Percentiles rank a stretch among this genome's conserved stretches.
Conservation (phyloP, 1,139 yeast species). For the Saccharomyces pastorianus region DNA sequence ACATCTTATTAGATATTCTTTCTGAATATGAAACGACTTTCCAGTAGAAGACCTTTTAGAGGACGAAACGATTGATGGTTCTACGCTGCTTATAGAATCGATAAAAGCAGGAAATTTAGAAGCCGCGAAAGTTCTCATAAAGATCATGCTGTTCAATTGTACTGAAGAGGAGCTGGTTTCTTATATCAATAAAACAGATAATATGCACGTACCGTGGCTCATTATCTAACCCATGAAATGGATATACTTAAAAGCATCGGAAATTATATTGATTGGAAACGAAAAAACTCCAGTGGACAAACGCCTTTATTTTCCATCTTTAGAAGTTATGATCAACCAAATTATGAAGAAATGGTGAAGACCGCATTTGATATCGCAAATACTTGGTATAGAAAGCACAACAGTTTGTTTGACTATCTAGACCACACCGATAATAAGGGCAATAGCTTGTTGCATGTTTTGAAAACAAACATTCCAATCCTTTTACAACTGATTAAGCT, state of each 20-base stretch:
- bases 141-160: conserved; percentile 40
- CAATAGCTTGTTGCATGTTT: conserved; percentile 67
- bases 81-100: conserved; percentile 54
- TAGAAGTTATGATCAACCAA: conserved; percentile 71
- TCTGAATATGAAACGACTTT: conserved; percentile 42
- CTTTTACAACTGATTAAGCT: conserved; percentile 37
- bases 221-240: conserved; percentile 58
- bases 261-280: conserved; percentile 55
- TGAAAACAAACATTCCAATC: conserved; percentile 41
- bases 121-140: conserved; percentile 43
- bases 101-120: conserved; percentile 47
- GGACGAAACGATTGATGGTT: conserved; percentile 49
- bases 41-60: conserved; percentile 59
- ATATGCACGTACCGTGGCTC: conserved; percentile 55
- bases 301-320: conserved; percentile 75
- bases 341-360: conserved; percentile 46
- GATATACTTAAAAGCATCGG: conserved; percentile 51
- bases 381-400: conserved; percentile 34
- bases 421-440: conserved; percentile 69
- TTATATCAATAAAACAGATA: conserved; percentile 49
- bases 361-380: conserved; percentile 42
- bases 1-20: conserved; percentile 39
- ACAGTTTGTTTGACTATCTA: conserved; percentile 35
- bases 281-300: conserved; percentile 58
- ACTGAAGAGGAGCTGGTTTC: conserved; percentile 37